Evolutionary conservation across 257 asterid genomes (phyloP).

Genomic region (Fraxinus anomala): DNA sequence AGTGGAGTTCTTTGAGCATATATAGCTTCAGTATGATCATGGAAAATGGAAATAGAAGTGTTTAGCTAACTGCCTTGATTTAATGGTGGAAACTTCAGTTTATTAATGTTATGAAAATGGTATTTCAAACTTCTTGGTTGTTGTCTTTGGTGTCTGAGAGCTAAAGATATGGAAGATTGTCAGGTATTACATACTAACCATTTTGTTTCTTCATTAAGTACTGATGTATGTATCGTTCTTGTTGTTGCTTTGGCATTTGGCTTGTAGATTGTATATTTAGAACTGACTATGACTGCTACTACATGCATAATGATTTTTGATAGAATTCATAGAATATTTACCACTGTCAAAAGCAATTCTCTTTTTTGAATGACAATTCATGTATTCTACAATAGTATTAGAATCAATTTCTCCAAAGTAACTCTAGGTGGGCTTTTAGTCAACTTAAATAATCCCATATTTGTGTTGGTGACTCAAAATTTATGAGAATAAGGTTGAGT

Average conservation of each 20-base stretch:
- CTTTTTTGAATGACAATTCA: neutral
- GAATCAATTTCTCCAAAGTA: no score
- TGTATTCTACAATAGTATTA: slow-evolving; percentile 13
- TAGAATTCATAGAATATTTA: neutral
- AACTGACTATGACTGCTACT: neutral
- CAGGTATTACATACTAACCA: slow-evolving; percentile 35
- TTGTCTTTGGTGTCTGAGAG: slow-evolving; percentile 20
- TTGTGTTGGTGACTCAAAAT: no score
- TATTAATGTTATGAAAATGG: neutral
- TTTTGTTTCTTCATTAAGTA: slow-evolving; percentile 27
- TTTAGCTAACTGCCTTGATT: neutral
- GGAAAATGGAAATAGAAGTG: slow-evolving; percentile 4
- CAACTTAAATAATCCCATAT: slow-evolving; percentile 6
- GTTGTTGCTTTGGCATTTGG: slow-evolving; percentile 13
- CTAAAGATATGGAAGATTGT: slow-evolving; percentile 21
- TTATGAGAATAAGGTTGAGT: no score
- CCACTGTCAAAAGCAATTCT: slow-evolving; percentile 9
- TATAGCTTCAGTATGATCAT: neutral
- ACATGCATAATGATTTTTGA: slow-evolving; percentile 11
- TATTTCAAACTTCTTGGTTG: neutral
- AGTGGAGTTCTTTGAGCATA: neutral
- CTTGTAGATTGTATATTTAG: slow-evolving; percentile 19
- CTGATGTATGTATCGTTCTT: slow-evolving; percentile 18
- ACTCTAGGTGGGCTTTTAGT: neutral
- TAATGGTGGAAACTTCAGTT: neutral